Evolutionary conservation across 2,329 filamentous ascomycete species (phyloP), one percentile per base, ranked within the genome.

Genomic region (Coniochaeta sp.): DNA sequence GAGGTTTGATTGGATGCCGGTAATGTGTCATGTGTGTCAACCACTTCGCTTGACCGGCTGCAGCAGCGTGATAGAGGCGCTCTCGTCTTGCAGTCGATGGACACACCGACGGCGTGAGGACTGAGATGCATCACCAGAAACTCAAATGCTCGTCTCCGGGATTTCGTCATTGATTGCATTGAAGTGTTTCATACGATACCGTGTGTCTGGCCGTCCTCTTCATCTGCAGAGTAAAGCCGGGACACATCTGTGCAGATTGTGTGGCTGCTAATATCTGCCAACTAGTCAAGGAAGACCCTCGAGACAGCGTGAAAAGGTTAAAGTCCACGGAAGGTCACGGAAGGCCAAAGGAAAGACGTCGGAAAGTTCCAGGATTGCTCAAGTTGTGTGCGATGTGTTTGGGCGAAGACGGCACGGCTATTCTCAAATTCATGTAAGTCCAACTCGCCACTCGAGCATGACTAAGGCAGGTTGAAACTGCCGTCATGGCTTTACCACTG

Each of bases 221-320:
- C 57, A 61, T 62, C 58, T 59, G 51, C 53, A 57, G 47, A 61
- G 51, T 61, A 60, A 63, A 65, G 58, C 61, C 61, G 60, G 59
- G 57, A 58, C 56, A 60, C 58, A 55, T 51, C 53, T 52, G 56
- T 46, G 56, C 55, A 55, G 56, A 56, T 55, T 53, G 53, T 56
- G 53, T 56, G 56, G 52, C 31, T 51, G 52, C n/a, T 53, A 58
- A 60, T 59, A 30, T 56, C 51, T 53, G 26, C 50, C 51, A 54
- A 54, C 53, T 46, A 55, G 53, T 45, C 49, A 55, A 51, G 48
- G 51, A 52, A 24, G 26, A 42, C 33, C 16, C 35, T 49, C 52
- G 47, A 56, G 45, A 46, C 32, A 50, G 46, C 49, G n/a, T 53
- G 48, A 49, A 53, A 50, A 55, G 33, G 48, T 51, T 52, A 55